Conservation (phyloP, 495 filamentous ascomycete species). For the Neurospora sp. region DNA sequence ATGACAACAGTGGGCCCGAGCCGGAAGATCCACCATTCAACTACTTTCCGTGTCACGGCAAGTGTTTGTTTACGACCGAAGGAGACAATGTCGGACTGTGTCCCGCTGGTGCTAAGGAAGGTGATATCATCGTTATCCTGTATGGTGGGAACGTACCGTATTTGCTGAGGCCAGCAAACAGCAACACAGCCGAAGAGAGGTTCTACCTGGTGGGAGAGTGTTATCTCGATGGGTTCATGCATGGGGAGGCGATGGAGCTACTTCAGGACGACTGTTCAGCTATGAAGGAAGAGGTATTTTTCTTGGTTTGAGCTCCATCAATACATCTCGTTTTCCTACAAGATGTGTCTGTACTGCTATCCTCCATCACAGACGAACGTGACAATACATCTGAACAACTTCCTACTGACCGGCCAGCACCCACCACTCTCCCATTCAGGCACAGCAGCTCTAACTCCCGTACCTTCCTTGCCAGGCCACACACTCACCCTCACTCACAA, state of each 20-base stretch:
- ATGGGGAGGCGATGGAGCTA: background rate
- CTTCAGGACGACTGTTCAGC: background rate
- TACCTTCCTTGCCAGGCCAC: background rate
- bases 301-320: background rate
- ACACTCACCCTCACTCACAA: background rate
- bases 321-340: background rate
- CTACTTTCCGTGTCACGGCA: background rate
- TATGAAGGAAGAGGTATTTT: background rate
- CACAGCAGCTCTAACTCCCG: background rate
- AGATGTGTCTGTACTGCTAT: background rate
- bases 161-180: background rate
- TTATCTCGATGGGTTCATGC: constrained; percentile 5
- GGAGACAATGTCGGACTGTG: background rate
- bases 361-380: background rate
- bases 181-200: background rate
- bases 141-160: constrained; percentile 5
- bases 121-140: background rate
- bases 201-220: constrained; percentile 3
- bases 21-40: background rate
- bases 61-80: background rate
- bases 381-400: background rate
- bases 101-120: constrained; percentile 1
- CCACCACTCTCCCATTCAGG: background rate
- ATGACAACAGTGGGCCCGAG: too few relatives aligned
- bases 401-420: background rate